These are phyloP conservation scores for Colletotrichum musicola DNA, from an alignment of 2,329 filamentous ascomycete genomes.

Conservation along the genomic window DNA sequence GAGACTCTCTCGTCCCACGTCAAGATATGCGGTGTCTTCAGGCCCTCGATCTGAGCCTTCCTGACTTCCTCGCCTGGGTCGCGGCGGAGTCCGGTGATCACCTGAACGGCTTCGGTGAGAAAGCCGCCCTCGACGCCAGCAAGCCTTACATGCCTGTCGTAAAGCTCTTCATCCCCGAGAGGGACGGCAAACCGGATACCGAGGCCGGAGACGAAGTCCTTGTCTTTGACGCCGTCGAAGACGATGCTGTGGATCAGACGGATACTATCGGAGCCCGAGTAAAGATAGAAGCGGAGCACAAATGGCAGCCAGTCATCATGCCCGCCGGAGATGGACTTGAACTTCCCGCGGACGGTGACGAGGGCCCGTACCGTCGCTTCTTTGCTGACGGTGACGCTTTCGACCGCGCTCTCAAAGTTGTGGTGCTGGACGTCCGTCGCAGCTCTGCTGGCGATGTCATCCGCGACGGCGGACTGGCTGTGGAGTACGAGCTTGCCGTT, in stretches of 20 bases:
- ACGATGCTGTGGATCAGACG: slow-evolving; percentile 67
- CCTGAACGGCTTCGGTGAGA: slow-evolving; percentile 70
- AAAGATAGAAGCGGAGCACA: slow-evolving; percentile 69
- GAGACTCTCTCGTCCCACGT: slow-evolving; percentile 62
- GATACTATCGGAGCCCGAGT: slow-evolving; percentile 67
- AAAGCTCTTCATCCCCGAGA: slow-evolving; percentile 62
- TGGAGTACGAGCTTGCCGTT: slow-evolving; percentile 65
- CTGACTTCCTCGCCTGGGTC: slow-evolving; percentile 65
- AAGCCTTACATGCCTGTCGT: slow-evolving; percentile 71
- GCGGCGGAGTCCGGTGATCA: slow-evolving; percentile 69
- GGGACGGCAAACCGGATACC: slow-evolving; percentile 69
- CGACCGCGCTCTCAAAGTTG: slow-evolving; percentile 47
- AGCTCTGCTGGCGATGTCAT: slow-evolving; percentile 53
- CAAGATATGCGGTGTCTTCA: slow-evolving; percentile 54
- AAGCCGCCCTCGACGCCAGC: slow-evolving; percentile 67
- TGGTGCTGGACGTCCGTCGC: slow-evolving; percentile 49
- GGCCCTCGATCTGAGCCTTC: slow-evolving; percentile 62
- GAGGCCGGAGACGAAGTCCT: slow-evolving; percentile 65
- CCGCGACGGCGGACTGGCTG: slow-evolving; percentile 61
- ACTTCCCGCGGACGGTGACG: slow-evolving; percentile 58
- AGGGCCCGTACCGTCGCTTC: slow-evolving; percentile 57
- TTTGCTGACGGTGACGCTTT: slow-evolving; percentile 62
- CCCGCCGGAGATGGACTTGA: slow-evolving; percentile 41
- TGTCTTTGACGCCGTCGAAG: slow-evolving; percentile 61
- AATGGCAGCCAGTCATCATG: slow-evolving; percentile 66